Base-by-base conservation (phyloP, 148 eudicot species). In the Silene uniflora region DNA sequence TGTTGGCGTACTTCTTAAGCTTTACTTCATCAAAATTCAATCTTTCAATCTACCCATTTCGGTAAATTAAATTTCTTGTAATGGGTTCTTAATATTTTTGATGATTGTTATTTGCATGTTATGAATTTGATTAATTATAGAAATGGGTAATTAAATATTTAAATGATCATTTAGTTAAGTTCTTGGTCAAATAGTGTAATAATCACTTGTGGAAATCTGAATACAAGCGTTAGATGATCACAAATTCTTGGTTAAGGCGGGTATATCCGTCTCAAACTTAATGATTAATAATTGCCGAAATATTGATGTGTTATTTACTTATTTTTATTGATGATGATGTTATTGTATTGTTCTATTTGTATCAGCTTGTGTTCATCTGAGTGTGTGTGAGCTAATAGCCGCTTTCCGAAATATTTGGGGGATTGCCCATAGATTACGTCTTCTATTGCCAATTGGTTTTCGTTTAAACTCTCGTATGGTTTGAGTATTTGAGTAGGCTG, bases 1-100 rank as follows among this genome's bases (percentile, higher is more conserved):
- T 67, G 10, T 39, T 67, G 3, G 71, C 71, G 71, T 67, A 67
- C 13, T 67, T 39, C 24, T 67, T 32, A 68, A 21, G 72, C 72
- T 68, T 12, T 3, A 68, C 25, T 68, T 68, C 71, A 67, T 67
- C 71, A 67, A 67, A 42, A 10, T 63, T 27, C 69, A 65, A 5
- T 14, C 3, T 39, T 42, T 44, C 25, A 19, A 68, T 42, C 72
- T 19, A 44, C 27, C 55, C 55, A 67, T 18, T 68, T 68, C 7
- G 55, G 72, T 68, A 68, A 19, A 11, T n/a, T 8, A 21, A 2
- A n/a, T 68, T 39, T 19, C 47, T n/a, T 67, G 8, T 18, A 42
- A 35, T 67, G 69, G 69, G 69, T 42, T 42, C 10, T 42, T 19
- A 9, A 17, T 68, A n/a, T 42, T 68, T 44, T 68, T 68, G 9